Base-by-base conservation (phyloP, 495 filamentous ascomycete species). In the Aspergillus kassunensis region DNA sequence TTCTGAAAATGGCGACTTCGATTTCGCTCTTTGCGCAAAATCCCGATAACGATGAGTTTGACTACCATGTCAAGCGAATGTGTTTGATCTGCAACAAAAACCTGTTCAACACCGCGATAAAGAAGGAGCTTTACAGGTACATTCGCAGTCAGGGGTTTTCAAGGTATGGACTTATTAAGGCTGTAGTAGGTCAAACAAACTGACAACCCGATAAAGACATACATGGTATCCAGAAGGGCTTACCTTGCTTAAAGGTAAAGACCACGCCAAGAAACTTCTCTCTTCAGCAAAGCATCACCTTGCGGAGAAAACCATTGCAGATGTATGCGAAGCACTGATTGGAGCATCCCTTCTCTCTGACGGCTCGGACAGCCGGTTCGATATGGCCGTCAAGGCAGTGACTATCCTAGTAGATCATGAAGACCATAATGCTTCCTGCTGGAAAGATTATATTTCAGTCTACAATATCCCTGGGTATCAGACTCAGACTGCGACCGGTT, bases 241-340 rank as follows among this genome's bases (percentile, higher is more conserved):
- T 46, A 78, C 71, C 33, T 71, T 87, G 18, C 67, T 85, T 1
- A 63, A 77, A 46, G 86, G 86, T 6, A 86, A 84, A 49, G 78
- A 82, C 13, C 66, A 70, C 18, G 75, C 74, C 4, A 84, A 78
- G 15, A 79, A 73, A 48, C 73, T 76, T 19, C 66, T 67, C 19
- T 76, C 72, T 6, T 71, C 80, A 50, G 63, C 67, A 19, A 77
- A 71, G 18, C 92, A 97, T 59, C 61, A 70, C 0, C 80, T 98
- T 6, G 87, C 81, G 3, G 88, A 96, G 61, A 98, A 98, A 69
- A 84, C 89, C 4, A 87, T 96, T 63, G 93, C 93, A n/a, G 93
- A 98, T 71, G 91, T 98, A 16, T 96, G 90, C 51, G 93, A 98
- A 66, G 93, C 93, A 3, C 62, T 97, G 55, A 97, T 98, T 46